A percentile compares a stretch with the other conserved stretches of the same genome.
phyloP scores from a whole-genome alignment of 371 early-diverging fungal species.

The Amoeboaphelidium protococcarum region DNA sequence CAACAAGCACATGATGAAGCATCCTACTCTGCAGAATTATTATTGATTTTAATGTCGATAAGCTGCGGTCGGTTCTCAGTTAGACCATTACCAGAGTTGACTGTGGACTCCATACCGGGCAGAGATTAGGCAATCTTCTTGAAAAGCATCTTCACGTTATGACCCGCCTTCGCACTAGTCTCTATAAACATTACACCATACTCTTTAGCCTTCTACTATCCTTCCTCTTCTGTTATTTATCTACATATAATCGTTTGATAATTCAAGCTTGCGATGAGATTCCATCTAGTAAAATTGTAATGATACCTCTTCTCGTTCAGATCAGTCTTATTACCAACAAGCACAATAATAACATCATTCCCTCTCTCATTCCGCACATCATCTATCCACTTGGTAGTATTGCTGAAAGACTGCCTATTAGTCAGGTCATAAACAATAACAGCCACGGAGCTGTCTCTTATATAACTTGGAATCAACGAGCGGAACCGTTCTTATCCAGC shows the following conservation, averaged over 20 bases:
- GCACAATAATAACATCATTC: conserved; percentile 78
- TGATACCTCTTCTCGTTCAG: conserved; percentile 57
- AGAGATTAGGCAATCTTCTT: conserved; percentile 81
- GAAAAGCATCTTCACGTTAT: conserved; percentile 84
- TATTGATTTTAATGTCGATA: too few relatives aligned
- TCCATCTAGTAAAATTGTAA: background rate
- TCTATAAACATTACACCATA: conserved; percentile 88
- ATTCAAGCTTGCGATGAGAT: too few relatives aligned
- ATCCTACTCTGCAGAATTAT: too few relatives aligned
- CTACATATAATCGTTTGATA: conserved; percentile 16
- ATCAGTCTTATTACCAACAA: conserved; percentile 99
- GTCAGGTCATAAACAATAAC: conserved; percentile 42
- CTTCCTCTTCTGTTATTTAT: conserved; percentile 81
- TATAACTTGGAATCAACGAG: conserved; percentile 89
- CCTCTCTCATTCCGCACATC: conserved; percentile 93
- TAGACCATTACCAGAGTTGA: too few relatives aligned
- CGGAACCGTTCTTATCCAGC: conserved; percentile 61
- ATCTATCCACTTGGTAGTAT: conserved; percentile 94
- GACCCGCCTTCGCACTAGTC: conserved; percentile 83
- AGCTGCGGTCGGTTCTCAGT: too few relatives aligned
- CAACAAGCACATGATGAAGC: too few relatives aligned
- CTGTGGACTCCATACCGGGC: conserved; percentile 63
- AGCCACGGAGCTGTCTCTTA: conserved; percentile 94
- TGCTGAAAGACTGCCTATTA: conserved; percentile 65
- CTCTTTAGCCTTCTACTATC: conserved; percentile 82